Evolutionary conservation across 306 rosid species (phyloP), one percentile per base, ranked within the genome.

Genomic region (Vachellia collinsii): DNA sequence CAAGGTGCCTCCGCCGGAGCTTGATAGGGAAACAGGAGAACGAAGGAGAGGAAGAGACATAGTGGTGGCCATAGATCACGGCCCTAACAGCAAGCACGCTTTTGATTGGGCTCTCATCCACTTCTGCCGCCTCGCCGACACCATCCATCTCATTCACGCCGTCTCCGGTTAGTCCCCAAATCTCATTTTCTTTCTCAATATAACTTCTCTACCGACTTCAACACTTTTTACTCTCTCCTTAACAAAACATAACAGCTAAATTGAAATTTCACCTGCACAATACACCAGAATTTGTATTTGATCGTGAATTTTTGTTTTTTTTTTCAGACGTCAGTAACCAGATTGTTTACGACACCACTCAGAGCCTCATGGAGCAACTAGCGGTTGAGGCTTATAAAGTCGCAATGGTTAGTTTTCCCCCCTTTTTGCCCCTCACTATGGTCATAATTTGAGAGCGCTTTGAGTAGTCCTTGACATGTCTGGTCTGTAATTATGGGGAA

Each of bases 101-200:
- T 91, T 94, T n/a, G 95, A 94, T 84, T 94, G 99, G 99, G 93
- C 93, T 41, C 87, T 94, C 42, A 79, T 85, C 74, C 99, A 94
- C 72, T 79, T 94, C 59, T 88, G 89, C 74, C 79, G 97, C 77
- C 92, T 90, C 39, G 94, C 95, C 11, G 99, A 94, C 16, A 94
- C 97, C n/a, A 16, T 93, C 81, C 95, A 91, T 85, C 97, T 94
- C 6, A 25, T 91, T 79, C 97, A 93, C 51, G 93, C 88, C 16
- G 97, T 94, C 85, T 89, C 97, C 56, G 93, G 99, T 91, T 69
- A 43, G 8, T 80, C 43, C 0, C 1, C 37, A 11, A 29, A 29
- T 29, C 34, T 29, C 34, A 29, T 29, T 29, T 29, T 29, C 34
- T 29, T 29, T 29, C 34, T 29, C 34, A 29, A 2, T 29, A 29